These are phyloP conservation scores for Delphinella strobiligena DNA, from an alignment of 2,329 filamentous ascomycete species.

Conservation along the genomic window DNA sequence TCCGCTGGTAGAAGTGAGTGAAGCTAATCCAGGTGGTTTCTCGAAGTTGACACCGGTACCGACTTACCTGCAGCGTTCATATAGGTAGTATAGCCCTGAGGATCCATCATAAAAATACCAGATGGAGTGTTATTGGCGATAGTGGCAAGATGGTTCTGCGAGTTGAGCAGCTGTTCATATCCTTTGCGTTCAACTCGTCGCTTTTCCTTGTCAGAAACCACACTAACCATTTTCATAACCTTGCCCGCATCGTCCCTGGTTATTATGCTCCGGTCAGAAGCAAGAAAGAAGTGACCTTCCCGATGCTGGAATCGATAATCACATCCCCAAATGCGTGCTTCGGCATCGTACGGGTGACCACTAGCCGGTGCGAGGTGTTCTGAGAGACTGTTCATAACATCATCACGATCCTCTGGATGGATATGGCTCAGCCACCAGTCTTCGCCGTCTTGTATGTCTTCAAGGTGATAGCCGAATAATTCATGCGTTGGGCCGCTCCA, in stretches of 20 bases:
- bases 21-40: neutral
- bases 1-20: conserved; percentile 4
- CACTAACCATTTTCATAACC: conserved; percentile 4
- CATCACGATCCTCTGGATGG: conserved; percentile 1
- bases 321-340: conserved; percentile 3
- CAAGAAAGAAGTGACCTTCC: neutral
- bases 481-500: conserved; percentile 5
- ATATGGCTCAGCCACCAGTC: conserved; percentile 6
- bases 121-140: conserved; percentile 8
- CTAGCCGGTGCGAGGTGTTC: conserved; percentile 1
- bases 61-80: conserved; percentile 7
- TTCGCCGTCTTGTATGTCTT: neutral
- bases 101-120: conserved; percentile 9
- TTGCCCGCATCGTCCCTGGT: conserved; percentile 6
- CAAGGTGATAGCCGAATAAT: neutral
- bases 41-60: too few species aligned
- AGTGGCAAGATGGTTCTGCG: conserved; percentile 5
- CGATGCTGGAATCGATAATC: conserved; percentile 4
- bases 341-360: conserved; percentile 2
- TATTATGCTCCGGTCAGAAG: conserved; percentile 3
- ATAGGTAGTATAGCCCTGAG: conserved; percentile 4
- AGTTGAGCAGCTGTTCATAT: conserved; percentile 2
- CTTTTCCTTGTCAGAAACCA: conserved; percentile 6
- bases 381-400: conserved; percentile 2
- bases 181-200: conserved; percentile 3